Percentiles rank a stretch among this genome's conserved stretches.
Evolutionary conservation across 441 rosid genomes (phyloP).

Genomic region (Sinapis alba): DNA sequence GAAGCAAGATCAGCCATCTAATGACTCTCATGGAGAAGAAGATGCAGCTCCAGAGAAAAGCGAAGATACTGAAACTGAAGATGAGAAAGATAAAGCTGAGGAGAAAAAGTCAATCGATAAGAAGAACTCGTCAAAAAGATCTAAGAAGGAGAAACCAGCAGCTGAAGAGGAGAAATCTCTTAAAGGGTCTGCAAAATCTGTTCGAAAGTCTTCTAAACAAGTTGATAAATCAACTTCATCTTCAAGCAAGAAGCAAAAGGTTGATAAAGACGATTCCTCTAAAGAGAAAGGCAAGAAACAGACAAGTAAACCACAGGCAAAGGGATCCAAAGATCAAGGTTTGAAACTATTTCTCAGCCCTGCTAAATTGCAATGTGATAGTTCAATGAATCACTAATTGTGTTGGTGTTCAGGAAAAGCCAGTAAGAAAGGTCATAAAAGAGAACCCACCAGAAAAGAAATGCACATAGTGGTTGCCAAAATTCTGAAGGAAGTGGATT

Average conservation of each 20-base stretch:
- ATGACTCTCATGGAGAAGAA: conserved; percentile 50
- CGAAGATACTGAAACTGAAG: conserved; percentile 54
- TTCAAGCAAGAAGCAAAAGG: conserved; percentile 37
- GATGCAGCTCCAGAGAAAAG: conserved; percentile 46
- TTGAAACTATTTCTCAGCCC: conserved; percentile 1
- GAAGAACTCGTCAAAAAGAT: conserved; percentile 52
- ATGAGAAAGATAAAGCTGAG: conserved; percentile 49
- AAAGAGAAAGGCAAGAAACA: conserved; percentile 58
- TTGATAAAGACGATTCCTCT: conserved; percentile 34
- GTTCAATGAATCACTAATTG: conserved; percentile 9
- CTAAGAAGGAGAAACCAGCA: conserved; percentile 45
- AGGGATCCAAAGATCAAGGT: conserved; percentile 78
- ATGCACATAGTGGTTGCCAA: conserved; percentile 77
- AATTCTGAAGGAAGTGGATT: conserved; percentile 92
- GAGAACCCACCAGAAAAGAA: conserved; percentile 79
- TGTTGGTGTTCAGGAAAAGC: conserved; percentile 54
- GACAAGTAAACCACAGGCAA: conserved; percentile 49
- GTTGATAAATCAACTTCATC: conserved; percentile 50
- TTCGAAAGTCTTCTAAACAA: conserved; percentile 47
- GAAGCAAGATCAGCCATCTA: conserved; percentile 52
- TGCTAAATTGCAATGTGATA: conserved; percentile 7
- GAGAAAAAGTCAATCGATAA: conserved; percentile 39
- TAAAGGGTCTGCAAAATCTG: conserved; percentile 50
- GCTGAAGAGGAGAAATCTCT: conserved; percentile 50
- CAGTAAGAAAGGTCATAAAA: conserved; percentile 62